A percentile compares a stretch with the other conserved stretches of the same genome.
phyloP scores from a whole-genome alignment of 768 basidiomycete genomes.

The Suillus lakei region DNA sequence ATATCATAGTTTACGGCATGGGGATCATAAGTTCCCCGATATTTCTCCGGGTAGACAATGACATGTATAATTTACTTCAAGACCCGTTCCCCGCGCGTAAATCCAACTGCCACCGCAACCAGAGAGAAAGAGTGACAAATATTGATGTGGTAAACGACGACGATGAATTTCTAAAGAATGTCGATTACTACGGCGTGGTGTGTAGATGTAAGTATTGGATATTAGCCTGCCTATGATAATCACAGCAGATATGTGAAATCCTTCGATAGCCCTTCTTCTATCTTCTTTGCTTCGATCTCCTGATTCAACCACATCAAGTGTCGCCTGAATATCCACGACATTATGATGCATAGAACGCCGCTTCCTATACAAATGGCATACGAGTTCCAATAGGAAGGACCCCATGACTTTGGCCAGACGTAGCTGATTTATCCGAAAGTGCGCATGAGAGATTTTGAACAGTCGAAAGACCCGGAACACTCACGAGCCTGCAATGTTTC shows the following conservation, averaged over 20 bases:
- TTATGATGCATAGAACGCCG: conserved; percentile 51
- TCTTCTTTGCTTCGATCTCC: conserved; percentile 44
- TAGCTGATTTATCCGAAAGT: conserved; percentile 43
- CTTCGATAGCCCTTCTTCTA: conserved; percentile 35
- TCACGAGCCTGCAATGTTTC: conserved; percentile 85
- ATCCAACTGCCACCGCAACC: not conserved
- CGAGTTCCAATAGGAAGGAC: conserved; percentile 69
- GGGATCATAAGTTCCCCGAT: conserved; percentile 10
- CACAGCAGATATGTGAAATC: conserved; percentile 55
- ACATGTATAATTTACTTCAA: not conserved
- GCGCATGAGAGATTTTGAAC: conserved; percentile 12
- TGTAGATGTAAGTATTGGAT: not conserved
- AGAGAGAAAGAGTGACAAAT: not conserved
- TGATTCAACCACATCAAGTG: conserved; percentile 48
- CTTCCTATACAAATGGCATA: conserved; percentile 75
- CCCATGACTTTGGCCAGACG: conserved; percentile 72
- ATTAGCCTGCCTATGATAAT: not conserved
- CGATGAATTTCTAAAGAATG: not conserved
- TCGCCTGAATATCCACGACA: conserved; percentile 54
- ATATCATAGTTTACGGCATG: not conserved
- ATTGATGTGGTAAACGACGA: not conserved
- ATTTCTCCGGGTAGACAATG: conserved; percentile 15
- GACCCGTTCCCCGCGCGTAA: not conserved
- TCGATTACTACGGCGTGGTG: not conserved
- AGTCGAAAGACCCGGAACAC: conserved; percentile 28